phyloP scores from a whole-genome alignment of 768 basidiomycete species.

The Royoungia palumana region DNA sequence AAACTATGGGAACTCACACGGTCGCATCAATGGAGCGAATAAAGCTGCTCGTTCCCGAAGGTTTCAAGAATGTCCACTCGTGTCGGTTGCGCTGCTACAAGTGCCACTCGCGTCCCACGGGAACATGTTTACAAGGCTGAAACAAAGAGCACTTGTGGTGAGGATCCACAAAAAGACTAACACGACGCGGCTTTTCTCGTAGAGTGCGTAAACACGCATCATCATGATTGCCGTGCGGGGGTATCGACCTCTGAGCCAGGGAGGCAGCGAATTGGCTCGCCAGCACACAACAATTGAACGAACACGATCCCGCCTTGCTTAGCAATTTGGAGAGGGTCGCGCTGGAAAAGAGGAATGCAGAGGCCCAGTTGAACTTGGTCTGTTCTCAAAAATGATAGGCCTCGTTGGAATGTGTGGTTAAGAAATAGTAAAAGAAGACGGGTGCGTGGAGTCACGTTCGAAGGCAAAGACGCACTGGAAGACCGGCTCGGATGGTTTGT shows the following conservation, averaged over 20 bases:
- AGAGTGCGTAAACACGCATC: conserved; percentile 22
- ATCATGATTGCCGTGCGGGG: conserved; percentile 11
- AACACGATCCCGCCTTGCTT: conserved; percentile 3
- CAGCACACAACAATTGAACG: conserved; percentile 8
- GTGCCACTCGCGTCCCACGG: too few species aligned
- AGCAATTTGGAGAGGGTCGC: neutral
- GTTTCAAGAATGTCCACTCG: conserved; percentile 11
- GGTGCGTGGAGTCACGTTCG: neutral
- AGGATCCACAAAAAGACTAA: neutral
- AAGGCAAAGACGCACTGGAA: conserved; percentile 2
- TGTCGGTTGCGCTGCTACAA: neutral
- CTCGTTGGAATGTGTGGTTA: conserved; percentile 42
- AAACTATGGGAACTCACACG: conserved; percentile 4
- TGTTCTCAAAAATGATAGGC: conserved; percentile 43
- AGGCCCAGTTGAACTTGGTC: conserved; percentile 30
- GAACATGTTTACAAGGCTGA: conserved; percentile 7
- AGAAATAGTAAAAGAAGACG: conserved; percentile 43
- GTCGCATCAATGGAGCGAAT: neutral
- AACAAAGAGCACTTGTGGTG: neutral
- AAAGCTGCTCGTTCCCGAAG: neutral
- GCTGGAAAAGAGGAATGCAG: conserved; percentile 40
- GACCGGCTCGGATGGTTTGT: neutral
- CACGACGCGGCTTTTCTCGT: conserved; percentile 5
- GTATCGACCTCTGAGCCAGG: neutral
- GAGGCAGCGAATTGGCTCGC: neutral